Evolutionary conservation across 257 asterid species (phyloP), one percentile per base, ranked within the genome.

Genomic region (Anisodus tanguticus): DNA sequence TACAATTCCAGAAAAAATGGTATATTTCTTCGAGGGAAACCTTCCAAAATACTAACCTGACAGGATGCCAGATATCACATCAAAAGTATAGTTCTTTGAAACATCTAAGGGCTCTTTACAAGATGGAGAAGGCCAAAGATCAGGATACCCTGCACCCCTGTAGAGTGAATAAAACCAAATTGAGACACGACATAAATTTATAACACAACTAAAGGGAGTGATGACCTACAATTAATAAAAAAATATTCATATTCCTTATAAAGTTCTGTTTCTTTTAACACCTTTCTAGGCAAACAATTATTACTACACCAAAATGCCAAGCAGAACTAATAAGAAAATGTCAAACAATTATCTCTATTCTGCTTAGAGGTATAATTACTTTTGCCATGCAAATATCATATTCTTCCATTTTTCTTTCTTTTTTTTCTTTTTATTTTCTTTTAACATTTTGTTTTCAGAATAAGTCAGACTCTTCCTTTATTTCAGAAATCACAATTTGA

Each of bases 131-230:
- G 98, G 98, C 98, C 98, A 95, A 64, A 95, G 93, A 88, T 94
- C 98, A 78, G 98, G 98, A 87, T 95, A 94, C 83, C 98, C 98
- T 84, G 83, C 71, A 81, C 98, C 98, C 98, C 98, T 95, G 91
- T 82, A 81, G 37, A 66, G 69, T 86, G 86, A 84, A 77, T 8
- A 80, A 35, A 39, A 47, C 71, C 9, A 76, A 26, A 54, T 7
- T 17, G 66, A 72, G 80, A 51, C 0, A 8, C 12, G 13, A 51
- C 4, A 51, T 49, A 76, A 76, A 22, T 76, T 74, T 51, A 22
- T 76, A 51, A 12, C 81, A 76, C 80, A 76, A 26, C 81, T 76
- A 7, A 22, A 76, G 81, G 63, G 26, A 13, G 5, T 51, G 64
- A 76, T 11, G 26, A 76, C 64, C 49, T 6, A 7, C 15, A 26